Evolutionary conservation across 345 rosid species (phyloP).

Genomic region (Gossypium rotundifolium): DNA sequence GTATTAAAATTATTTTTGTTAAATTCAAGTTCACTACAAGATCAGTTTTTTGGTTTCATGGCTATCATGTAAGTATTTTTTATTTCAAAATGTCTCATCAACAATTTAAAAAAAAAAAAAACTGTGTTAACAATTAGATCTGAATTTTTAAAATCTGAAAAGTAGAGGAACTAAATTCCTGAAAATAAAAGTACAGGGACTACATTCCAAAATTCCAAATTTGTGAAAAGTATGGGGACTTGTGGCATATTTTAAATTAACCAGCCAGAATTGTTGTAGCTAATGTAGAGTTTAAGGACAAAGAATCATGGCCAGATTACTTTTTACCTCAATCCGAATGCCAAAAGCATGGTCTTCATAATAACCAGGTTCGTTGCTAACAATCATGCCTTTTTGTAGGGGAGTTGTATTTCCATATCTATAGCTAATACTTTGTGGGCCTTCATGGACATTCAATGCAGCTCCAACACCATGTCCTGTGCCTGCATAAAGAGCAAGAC

Average conservation of each 20-base stretch:
- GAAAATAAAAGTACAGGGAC: too few species aligned
- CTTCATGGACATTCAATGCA: conserved; percentile 93
- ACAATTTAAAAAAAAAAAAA: too few species aligned
- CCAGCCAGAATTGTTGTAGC: background rate
- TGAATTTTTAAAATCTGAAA: too few species aligned
- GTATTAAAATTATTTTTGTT: too few species aligned
- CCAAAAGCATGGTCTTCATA: conserved; percentile 97
- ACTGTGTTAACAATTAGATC: too few species aligned
- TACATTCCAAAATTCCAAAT: too few species aligned
- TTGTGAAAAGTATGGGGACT: too few species aligned
- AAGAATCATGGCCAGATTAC: background rate
- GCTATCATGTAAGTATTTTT: too few species aligned
- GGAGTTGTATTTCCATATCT: conserved; percentile 80
- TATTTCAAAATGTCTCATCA: too few species aligned
- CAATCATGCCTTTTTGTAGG: conserved; percentile 81
- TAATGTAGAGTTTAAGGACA: background rate
- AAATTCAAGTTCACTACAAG: too few species aligned
- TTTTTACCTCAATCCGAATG: conserved; percentile 82
- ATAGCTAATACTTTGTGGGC: conserved; percentile 94
- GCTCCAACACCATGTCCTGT: conserved; percentile 98
- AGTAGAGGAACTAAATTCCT: too few species aligned
- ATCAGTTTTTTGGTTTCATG: too few species aligned
- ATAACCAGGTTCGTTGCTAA: conserved; percentile 96
- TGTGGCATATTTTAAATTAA: background rate
- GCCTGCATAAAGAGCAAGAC: conserved; percentile 38